Conservation (phyloP, 768 basidiomycete genomes). For the Xanthoconium purpureum region DNA sequence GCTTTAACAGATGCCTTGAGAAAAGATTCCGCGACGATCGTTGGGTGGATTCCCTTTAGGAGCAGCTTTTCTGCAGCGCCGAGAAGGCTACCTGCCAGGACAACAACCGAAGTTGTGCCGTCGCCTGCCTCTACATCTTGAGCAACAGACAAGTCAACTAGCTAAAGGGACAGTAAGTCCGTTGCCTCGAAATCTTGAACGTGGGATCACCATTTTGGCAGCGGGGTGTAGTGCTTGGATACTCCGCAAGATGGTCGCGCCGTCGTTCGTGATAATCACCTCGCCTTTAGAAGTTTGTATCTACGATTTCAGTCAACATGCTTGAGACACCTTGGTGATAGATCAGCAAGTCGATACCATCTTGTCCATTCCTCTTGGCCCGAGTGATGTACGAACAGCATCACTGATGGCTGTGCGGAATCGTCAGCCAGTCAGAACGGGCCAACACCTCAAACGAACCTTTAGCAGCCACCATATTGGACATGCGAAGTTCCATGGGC, state of each 20-base stretch:
- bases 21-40: constrained; percentile 95
- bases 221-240: constrained; percentile 97
- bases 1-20: constrained; percentile 88
- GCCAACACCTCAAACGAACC: constrained; percentile 42
- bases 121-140: constrained; percentile 99
- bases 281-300: constrained; percentile 97
- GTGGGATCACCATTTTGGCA: constrained; percentile 80
- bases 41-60: constrained; percentile 95
- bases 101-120: constrained; percentile 96
- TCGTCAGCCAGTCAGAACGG: not conserved
- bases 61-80: constrained; percentile 97
- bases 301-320: constrained; percentile 39
- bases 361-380: constrained; percentile 99
- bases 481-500: constrained; percentile 95
- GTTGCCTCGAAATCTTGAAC: not conserved
- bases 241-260: constrained; percentile 93
- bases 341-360: constrained; percentile 60
- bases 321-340: not conserved
- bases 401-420: constrained; percentile 80
- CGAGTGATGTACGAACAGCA: constrained; percentile 93
- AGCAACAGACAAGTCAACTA: constrained; percentile 95
- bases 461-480: constrained; percentile 98
- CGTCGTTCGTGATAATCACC: constrained; percentile 97
- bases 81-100: constrained; percentile 89
- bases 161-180: constrained; percentile 42